Evolutionary conservation across 441 rosid genomes (phyloP), one percentile per base, ranked within the genome.

Genomic region (Pelargonium fulgidum): DNA sequence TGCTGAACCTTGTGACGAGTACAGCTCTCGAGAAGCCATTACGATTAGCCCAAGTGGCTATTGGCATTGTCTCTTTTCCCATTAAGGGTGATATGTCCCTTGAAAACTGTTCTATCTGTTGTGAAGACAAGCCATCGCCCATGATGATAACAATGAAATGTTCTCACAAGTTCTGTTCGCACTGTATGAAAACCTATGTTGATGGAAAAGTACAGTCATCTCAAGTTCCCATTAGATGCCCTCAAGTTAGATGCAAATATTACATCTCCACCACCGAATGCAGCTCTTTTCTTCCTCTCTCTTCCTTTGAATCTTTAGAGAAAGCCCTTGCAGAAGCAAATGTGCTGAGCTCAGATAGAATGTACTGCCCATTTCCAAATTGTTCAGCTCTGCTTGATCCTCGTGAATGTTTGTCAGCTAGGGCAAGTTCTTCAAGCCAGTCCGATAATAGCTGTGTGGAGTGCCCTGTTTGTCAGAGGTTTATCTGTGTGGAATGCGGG

Each of bases 121-220:
- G 91, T 20, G 96, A 91, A 82, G 94, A 89, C 78, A 92, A 82
- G 81, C 82, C 79, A 22, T 71, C 81, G 1, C 76, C 83, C 16
- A 91, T 93, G 97, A 93, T 88, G 89, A 73, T 89, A 36, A 75
- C 77, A 48, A 64, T 91, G 89, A 89, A 88, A 74, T 93, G 98
- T 76, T 84, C 86, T 67, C 98, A 93, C 87, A 87, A 82, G 69
- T 93, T 89, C 82, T 93, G 98, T 75, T 91, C 98, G 19, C 97
- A 83, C 71, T 93, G 97, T 78, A 85, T 93, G 97, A 87, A 80
- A 82, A 87, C 90, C 20, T 88, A 87, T 69, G 90, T 84, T 7
- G 97, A 93, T 72, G 92, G 88, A 72, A 91, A 91, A 83, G 79
- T 93, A 61, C 77, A 85, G 78, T 80, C 89, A 9, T 85, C 85